Conservation (phyloP, 805 yeast genomes). For the Lipomyces oligophaga region DNA sequence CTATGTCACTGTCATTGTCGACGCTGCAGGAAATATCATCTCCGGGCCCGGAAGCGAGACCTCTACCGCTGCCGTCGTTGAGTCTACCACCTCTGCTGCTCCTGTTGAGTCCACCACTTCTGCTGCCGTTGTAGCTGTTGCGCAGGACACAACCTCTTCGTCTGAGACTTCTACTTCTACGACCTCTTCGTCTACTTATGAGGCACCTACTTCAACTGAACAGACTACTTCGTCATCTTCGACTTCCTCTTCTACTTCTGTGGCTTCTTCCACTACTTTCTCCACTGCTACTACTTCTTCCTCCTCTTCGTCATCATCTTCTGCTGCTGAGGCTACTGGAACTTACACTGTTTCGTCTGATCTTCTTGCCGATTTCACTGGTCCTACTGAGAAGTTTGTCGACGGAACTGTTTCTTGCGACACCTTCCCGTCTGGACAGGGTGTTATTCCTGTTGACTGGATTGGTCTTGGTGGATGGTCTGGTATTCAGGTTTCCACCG, state of each 20-base stretch:
- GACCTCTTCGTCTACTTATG: conserved; percentile 35
- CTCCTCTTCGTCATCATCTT: conserved; percentile 27
- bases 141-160: conserved; percentile 34
- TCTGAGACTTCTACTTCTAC: conserved; percentile 32
- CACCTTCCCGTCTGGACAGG: conserved; percentile 74
- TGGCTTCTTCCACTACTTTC: conserved; percentile 14
- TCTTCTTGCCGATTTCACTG: conserved; percentile 53
- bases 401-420: conserved; percentile 71
- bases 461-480: conserved; percentile 81
- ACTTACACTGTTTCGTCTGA: conserved; percentile 35
- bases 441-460: conserved; percentile 72
- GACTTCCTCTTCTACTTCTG: conserved; percentile 16
- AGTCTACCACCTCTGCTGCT: conserved; percentile 28
- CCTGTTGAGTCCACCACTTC: conserved; percentile 23
- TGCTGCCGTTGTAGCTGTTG: conserved; percentile 30
- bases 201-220: conserved; percentile 29
- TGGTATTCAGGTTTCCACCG: conserved; percentile 58
- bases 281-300: conserved; percentile 12
- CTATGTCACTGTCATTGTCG: conserved; percentile 46
- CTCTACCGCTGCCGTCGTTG: conserved; percentile 35
- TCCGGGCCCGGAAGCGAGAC: conserved; percentile 40
- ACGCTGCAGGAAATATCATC: conserved; percentile 40
- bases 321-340: conserved; percentile 35
- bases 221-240: conserved; percentile 26
- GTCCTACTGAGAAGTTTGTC: conserved; percentile 58